Conservation (phyloP, 2,329 filamentous ascomycete species). For the Aspergillus unguis region DNA sequence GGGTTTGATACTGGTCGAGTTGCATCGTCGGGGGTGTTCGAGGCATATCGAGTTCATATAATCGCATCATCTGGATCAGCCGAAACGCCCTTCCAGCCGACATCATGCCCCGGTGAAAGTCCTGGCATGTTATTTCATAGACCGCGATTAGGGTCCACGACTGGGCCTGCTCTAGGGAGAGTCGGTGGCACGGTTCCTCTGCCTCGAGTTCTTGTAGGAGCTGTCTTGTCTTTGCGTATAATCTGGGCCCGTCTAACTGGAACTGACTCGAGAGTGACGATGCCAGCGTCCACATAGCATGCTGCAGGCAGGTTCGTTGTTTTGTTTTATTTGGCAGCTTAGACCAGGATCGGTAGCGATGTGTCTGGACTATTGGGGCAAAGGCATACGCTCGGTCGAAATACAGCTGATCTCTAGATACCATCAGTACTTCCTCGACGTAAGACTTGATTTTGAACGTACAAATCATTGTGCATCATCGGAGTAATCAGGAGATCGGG, state of each 20-base stretch:
- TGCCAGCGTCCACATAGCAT: slow-evolving; percentile 9
- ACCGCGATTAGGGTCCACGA: slow-evolving; percentile 10
- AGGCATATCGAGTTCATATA: slow-evolving; percentile 27
- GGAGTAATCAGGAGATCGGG: background rate
- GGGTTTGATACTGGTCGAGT: slow-evolving; percentile 6
- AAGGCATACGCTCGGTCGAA: slow-evolving; percentile 8
- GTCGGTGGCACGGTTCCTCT: background rate
- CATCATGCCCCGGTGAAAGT: slow-evolving; percentile 28
- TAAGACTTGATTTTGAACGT: background rate
- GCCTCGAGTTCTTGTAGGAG: background rate
- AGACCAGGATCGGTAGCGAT: background rate
- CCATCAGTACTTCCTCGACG: background rate
- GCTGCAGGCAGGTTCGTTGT: background rate
- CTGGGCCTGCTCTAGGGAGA: slow-evolving; percentile 16
- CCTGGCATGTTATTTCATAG: slow-evolving; percentile 13
- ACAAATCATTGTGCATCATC: background rate
- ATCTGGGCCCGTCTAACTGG: background rate
- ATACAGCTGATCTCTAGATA: slow-evolving; percentile 6
- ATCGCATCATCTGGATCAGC: slow-evolving; percentile 29
- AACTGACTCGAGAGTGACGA: background rate
- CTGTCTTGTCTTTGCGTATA: background rate
- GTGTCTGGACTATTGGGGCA: slow-evolving; percentile 6
- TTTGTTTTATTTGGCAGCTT: background rate
- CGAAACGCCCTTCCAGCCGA: slow-evolving; percentile 31
- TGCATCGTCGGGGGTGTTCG: background rate